Base-by-base conservation (phyloP, 495 filamentous ascomycete genomes). In the Aspergillus hancockii region DNA sequence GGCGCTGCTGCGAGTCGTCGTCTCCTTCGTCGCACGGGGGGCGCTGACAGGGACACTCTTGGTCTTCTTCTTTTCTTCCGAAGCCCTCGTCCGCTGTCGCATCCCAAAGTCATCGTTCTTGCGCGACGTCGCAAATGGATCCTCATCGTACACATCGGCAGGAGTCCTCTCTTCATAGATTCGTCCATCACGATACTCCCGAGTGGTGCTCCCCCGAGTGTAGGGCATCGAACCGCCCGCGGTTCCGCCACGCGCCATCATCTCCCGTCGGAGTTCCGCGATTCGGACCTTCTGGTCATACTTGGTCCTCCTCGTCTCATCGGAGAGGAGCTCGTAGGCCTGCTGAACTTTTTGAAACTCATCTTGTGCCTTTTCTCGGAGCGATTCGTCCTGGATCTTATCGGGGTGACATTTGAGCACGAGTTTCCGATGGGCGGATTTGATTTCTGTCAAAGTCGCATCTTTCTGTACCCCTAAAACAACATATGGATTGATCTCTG, bases 391-490 rank as follows among this genome's bases (percentile, higher is more conserved):
- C 65, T 91, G 85, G 51, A 97, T 84, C 78, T 98, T 98, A 80
- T 98, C 94, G 32, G 94, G 94, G 69, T 98, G 94, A 69, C 87
- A 93, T 75, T 91, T 92, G 57, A 98, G 84, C 54, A 91, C 93
- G 23, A 97, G 88, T 75, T 96, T 98, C 60, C 91, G 89, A 78
- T 97, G 89, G 18, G 91, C 88, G 49, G 81, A 78, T 60, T 91
- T 87, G 70, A 98, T 93, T 58, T 87, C 84, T 23, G 86, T 65
- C 21, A 88, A 73, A 52, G 88, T 82, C 41, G 91, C 91, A 71
- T 90, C 85, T 67, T 86, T 89, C 41, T 87, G 64, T 46, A 98
- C 82, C 46, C 91, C 90, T 40, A 98, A 83, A 16, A 84, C 78
- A 55, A 81, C 84, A 82, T 98, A 98, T 28, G 92, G 93, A 74